Percentiles rank a stretch among this genome's conserved stretches.
These are phyloP conservation scores for Aspergillus melleus DNA, from an alignment of 2,329 filamentous ascomycete species.

Conservation along the genomic window DNA sequence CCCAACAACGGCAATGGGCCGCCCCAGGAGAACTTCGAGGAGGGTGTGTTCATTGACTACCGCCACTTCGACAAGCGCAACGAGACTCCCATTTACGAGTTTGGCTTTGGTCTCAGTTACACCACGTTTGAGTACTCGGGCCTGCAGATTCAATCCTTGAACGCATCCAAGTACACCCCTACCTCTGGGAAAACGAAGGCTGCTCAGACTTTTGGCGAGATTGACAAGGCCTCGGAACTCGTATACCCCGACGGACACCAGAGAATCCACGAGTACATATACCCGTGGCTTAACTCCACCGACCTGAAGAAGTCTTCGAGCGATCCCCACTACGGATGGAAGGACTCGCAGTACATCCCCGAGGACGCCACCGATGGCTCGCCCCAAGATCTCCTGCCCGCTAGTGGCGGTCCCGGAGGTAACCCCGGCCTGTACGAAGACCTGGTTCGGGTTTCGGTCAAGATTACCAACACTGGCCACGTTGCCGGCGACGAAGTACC, in stretches of 20 bases:
- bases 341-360: constrained; percentile 52
- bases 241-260: constrained; percentile 56
- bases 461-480: constrained; percentile 53
- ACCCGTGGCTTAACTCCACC: constrained; percentile 64
- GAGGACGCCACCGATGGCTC: constrained; percentile 52
- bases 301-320: constrained; percentile 53
- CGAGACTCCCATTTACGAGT: constrained; percentile 61
- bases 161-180: constrained; percentile 52
- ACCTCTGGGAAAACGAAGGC: constrained; percentile 53
- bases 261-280: constrained; percentile 58
- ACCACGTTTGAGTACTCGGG: constrained; percentile 64
- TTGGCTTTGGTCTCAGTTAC: constrained; percentile 63
- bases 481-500: constrained; percentile 54
- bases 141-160: constrained; percentile 49
- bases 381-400: constrained; percentile 57
- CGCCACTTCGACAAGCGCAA: constrained; percentile 55
- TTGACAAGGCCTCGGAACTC: constrained; percentile 53
- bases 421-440: constrained; percentile 57
- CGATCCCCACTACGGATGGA: constrained; percentile 56
- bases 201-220: constrained; percentile 54
- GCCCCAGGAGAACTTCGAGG: constrained; percentile 60
- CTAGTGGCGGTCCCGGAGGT: constrained; percentile 60
- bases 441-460: constrained; percentile 50
- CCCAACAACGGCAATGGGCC: constrained; percentile 58
- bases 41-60: constrained; percentile 62